A percentile compares a stretch with the other conserved stretches of the same genome.
Conservation (phyloP, 169 alveolate genomes). For the Babesia bigemina region DNA sequence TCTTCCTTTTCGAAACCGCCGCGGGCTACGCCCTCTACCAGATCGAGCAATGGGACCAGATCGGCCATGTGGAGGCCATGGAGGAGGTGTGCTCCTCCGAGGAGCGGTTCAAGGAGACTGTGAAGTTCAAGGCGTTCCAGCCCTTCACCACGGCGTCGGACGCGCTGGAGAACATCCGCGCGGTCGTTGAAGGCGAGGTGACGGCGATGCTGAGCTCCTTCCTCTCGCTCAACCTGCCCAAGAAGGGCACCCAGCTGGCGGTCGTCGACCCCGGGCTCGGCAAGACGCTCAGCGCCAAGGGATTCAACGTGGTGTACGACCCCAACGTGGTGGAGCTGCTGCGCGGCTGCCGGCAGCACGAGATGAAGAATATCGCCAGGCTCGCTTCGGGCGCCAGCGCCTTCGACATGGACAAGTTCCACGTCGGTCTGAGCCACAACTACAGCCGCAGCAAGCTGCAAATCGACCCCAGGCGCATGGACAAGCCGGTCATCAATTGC, state of each 20-base stretch:
- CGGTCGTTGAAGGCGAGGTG: slow-evolving; percentile 84
- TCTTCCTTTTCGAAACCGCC: slow-evolving; percentile 90
- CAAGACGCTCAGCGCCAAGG: slow-evolving; percentile 76
- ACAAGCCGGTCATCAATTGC: slow-evolving; percentile 95
- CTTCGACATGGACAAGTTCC: slow-evolving; percentile 85
- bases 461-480: slow-evolving; percentile 95
- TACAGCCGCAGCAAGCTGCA: slow-evolving; percentile 91
- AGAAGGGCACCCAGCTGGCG: slow-evolving; percentile 81
- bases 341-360: slow-evolving; percentile 89
- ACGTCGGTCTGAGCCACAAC: slow-evolving; percentile 94
- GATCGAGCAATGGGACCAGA: slow-evolving; percentile 89
- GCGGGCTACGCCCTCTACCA: slow-evolving; percentile 92
- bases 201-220: slow-evolving; percentile 84
- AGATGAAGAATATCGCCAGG: slow-evolving; percentile 66
- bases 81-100: slow-evolving; percentile 82
- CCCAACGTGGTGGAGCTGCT: slow-evolving; percentile 81
- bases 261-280: slow-evolving; percentile 85
- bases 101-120: slow-evolving; percentile 86
- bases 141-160: slow-evolving; percentile 91
- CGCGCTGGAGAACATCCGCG: slow-evolving; percentile 90
- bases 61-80: slow-evolving; percentile 82
- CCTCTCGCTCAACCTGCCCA: slow-evolving; percentile 82
- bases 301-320: slow-evolving; percentile 79
- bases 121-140: slow-evolving; percentile 87
- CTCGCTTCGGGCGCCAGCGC: slow-evolving; percentile 68